Conservation (phyloP, 2,329 filamentous ascomycete genomes). For the Aspergillus transmontanensis region DNA sequence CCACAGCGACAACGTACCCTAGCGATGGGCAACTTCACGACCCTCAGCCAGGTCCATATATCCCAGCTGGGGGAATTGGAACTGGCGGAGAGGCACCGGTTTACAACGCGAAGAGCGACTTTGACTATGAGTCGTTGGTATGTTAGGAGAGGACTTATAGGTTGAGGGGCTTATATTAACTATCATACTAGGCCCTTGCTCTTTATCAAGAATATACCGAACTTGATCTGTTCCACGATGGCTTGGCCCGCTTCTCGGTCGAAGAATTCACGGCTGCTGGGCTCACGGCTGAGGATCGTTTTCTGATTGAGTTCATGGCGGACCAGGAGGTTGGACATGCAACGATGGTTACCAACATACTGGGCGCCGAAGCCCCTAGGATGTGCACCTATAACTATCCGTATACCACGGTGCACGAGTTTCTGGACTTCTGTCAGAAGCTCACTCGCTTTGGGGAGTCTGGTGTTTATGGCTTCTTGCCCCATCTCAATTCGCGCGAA, state of each 20-base stretch:
- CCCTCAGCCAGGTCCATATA: constrained; percentile 71
- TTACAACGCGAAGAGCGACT: constrained; percentile 78
- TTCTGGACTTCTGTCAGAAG: constrained; percentile 81
- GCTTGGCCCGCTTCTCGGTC: constrained; percentile 68
- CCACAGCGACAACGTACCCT: constrained; percentile 69
- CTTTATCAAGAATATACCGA: constrained; percentile 86
- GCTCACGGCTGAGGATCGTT: constrained; percentile 68
- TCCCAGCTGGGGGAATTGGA: constrained; percentile 71
- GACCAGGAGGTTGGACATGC: constrained; percentile 78
- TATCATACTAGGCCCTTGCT: constrained; percentile 55
- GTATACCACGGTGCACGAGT: constrained; percentile 72
- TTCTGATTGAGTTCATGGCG: constrained; percentile 74
- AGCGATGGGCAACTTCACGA: constrained; percentile 69
- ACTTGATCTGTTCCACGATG: constrained; percentile 63
- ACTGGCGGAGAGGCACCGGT: constrained; percentile 77
- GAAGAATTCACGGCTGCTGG: constrained; percentile 71
- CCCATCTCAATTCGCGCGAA: constrained; percentile 75
- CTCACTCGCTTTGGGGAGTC: constrained; percentile 80
- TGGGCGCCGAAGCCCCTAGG: constrained; percentile 59
- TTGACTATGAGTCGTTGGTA: constrained; percentile 75
- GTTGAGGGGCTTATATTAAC: constrained; percentile 5
- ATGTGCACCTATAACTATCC: constrained; percentile 85
- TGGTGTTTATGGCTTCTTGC: constrained; percentile 78
- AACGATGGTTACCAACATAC: constrained; percentile 75
- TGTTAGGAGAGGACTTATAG: constrained; percentile 10